Conservation (phyloP, 148 eudicot genomes). For the Bassia scoparia region DNA sequence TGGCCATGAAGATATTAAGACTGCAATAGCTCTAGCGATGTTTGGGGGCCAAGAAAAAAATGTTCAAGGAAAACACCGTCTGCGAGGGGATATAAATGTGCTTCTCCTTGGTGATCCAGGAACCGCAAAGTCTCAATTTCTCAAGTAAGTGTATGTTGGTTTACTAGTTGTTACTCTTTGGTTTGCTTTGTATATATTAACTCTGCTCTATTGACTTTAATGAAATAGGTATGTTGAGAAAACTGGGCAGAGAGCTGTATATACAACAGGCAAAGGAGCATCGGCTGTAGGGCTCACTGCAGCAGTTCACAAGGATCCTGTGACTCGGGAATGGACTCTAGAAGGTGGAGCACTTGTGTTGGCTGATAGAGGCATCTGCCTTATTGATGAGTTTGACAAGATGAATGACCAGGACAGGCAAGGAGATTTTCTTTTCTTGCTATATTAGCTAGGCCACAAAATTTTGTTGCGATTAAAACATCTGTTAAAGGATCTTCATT, state of each 20-base stretch:
- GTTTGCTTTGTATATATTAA: background rate
- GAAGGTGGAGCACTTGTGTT: slow-evolving; percentile 98
- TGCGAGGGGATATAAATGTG: slow-evolving; percentile 91
- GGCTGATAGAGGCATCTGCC: slow-evolving; percentile 93
- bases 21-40: slow-evolving; percentile 95
- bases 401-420: slow-evolving; percentile 99
- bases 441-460: background rate
- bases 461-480: background rate
- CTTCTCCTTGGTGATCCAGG: slow-evolving; percentile 97
- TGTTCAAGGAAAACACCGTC: slow-evolving; percentile 87
- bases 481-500: background rate
- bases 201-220: background rate
- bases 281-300: slow-evolving; percentile 98
- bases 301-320: slow-evolving; percentile 97
- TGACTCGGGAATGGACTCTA: slow-evolving; percentile 95
- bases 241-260: slow-evolving; percentile 96
- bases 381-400: slow-evolving; percentile 96
- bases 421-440: slow-evolving; percentile 2
- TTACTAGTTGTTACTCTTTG: background rate
- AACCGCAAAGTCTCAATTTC: slow-evolving; percentile 94
- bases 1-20: slow-evolving; percentile 96
- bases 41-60: slow-evolving; percentile 97
- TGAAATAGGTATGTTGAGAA: slow-evolving; percentile 77
- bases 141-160: slow-evolving; percentile 50
- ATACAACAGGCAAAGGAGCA: slow-evolving; percentile 98